Evolutionary conservation across 2,329 filamentous ascomycete species (phyloP).

Genomic region (Cryphonectria radicalis): DNA sequence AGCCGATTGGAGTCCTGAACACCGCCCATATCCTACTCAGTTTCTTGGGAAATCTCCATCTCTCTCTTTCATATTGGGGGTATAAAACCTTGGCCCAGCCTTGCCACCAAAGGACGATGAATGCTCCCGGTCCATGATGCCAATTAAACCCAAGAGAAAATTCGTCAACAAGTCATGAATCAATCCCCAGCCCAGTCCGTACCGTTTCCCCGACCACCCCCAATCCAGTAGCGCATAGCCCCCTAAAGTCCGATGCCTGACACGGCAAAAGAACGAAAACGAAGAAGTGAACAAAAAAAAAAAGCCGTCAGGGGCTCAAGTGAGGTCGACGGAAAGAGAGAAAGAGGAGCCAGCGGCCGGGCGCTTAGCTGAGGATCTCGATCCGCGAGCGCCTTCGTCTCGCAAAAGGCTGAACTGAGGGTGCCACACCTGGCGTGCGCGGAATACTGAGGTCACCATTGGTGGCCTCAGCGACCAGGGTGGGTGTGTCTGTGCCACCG

Average conservation of each 20-base stretch:
- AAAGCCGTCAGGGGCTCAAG: neutral
- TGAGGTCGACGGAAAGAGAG: neutral
- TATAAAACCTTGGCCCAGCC: constrained; percentile 20
- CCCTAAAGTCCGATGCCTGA: neutral
- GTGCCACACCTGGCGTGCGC: constrained; percentile 22
- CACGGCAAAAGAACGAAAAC: constrained; percentile 2
- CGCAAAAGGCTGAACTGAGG: constrained; percentile 24
- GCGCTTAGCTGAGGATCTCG: constrained; percentile 11
- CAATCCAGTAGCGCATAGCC: neutral
- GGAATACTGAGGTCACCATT: constrained; percentile 16
- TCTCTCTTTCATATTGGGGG: constrained; percentile 15
- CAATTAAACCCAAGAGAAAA: neutral
- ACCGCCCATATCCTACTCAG: neutral
- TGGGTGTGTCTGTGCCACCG: neutral
- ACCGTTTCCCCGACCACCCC: neutral
- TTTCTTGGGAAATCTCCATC: neutral
- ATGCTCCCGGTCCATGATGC: constrained; percentile 13
- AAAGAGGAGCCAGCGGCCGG: neutral
- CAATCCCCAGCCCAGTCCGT: neutral
- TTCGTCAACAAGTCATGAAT: neutral
- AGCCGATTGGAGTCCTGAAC: neutral
- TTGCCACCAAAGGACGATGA: neutral
- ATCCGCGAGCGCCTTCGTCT: constrained; percentile 27
- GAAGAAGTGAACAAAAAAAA: constrained; percentile 6
- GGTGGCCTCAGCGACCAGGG: constrained; percentile 15